Base-by-base conservation (phyloP, 495 filamentous ascomycete species). In the Lasiosphaeriaceae sp. region DNA sequence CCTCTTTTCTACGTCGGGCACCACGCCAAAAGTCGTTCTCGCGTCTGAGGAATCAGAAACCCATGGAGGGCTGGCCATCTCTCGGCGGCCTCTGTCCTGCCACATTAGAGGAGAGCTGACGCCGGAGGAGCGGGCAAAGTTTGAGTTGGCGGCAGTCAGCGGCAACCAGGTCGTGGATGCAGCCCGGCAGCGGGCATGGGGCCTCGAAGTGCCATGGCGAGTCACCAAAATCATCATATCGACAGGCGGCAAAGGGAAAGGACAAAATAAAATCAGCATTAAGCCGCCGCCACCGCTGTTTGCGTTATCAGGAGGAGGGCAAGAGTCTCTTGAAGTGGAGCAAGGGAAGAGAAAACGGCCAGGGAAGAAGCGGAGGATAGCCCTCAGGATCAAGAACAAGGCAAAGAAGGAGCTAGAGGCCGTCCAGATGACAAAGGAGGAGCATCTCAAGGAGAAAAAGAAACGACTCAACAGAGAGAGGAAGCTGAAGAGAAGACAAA, bases 191-290 rank as follows among this genome's bases (percentile, higher is more conserved):
- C 67, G 80, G 53, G 68, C 72, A 12, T 83, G 81, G 74, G 80
- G 80, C 0, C 70, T 80, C 22, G 78, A 77, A 57, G 66, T 80
- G 52, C 80, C 81, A 3, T 85, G 82, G 82, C 72, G 74, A 49
- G 79, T 84, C 31, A 73, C 64, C n/a, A 71, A 55, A 19, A 64
- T 77, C 34, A 60, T 46, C 8, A 56, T 68, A 37, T 58, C 52
- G 16, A 43, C 39, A 43, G 39, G 14, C 5, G 14, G 16, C 4
- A 43, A 43, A 17, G n/a, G 39, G 9, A 14, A 14, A n/a, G n/a
- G n/a, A n/a, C n/a, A n/a, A n/a, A n/a, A n/a, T 4, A 43, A 43
- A 1, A 43, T 17, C 39, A 17, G 39, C 14, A 43, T 14, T 12
- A 14, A 43, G n/a, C 39, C 39, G 39, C n/a, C 8, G 12, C 14